Base-by-base conservation (phyloP, 1,139 yeast genomes). In the Zygosaccharomyces sapae region DNA sequence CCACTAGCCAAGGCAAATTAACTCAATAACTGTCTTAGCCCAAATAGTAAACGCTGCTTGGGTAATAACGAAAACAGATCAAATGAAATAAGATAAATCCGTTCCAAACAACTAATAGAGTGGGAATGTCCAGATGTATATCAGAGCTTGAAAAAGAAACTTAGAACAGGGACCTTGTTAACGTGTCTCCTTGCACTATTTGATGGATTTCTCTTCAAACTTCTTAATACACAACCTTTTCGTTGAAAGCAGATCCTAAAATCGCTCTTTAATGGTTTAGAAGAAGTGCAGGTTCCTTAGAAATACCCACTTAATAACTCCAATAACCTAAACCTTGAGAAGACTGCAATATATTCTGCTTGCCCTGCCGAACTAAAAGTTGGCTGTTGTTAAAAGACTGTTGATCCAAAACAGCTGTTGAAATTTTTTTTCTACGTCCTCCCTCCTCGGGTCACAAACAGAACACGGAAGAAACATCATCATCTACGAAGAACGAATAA, bases 1-100 rank as follows among this genome's bases (percentile, higher is more conserved):
- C 40, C 40, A 37, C 40, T 37, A 37, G 40, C 50, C 45, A 51
- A 55, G 63, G 59, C 63, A 58, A 57, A 61, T 58, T 61, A 61
- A 61, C 55, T 51, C 52, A 61, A 61, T 61, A 61, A 61, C 63
- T 61, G 57, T 54, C 65, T 56, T 52, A 52, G 52, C 46, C 9
- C 19, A 20, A 37, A 37, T 24, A 27, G 40, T 25, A 37, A 6
- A 25, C 31, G 40, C 40, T 37, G 40, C 24, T 20, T 37, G 2
- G 40, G 40, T 10, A 37, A 20, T 16, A 24, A 22, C 13, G 33
- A 37, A 10, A 22, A 37, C 31, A 9, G 9, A 30, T 16, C 40
- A 37, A 24, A 37, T 37, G 31, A 27, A 37, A 37, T 16, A 16
- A 37, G 20, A 12, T n/a, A 24, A 16, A 37, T 19, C 30, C 19